Base-by-base conservation (phyloP, 768 basidiomycete species). In the Megacollybia marginata region DNA sequence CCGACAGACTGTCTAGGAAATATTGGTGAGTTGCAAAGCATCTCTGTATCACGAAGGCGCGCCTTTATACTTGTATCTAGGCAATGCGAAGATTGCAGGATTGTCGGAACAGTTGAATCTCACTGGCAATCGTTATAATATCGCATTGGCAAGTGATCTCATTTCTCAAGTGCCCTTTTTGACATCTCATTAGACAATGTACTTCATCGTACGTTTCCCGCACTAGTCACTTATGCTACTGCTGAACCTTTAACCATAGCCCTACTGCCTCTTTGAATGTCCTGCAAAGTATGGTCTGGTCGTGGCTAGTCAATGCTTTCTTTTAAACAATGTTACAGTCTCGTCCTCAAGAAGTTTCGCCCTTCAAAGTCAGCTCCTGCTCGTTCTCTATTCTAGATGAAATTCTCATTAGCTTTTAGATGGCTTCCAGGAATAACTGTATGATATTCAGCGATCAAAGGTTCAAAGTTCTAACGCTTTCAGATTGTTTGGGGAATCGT, bases 381-480 rank as follows among this genome's bases (percentile, higher is more conserved):
- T 3, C 23, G 23, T 28, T 28, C 23, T 6, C 23, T 6, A 28
- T 28, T 28, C 23, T 28, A 28, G 23, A 28, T 28, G 23, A 28
- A 28, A 28, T 28, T 28, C 23, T 48, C 43, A 10, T 44, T 13
- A 44, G 47, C 48, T 60, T 44, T 5, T 43, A 73, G 75, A 60
- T 87, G 83, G 82, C 69, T 87, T 20, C 81, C 85, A 1, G 75
- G 74, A 12, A 82, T 87, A 43, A 80, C 79, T 52, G 82, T 82
- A 55, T 53, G 70, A 60, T 23, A 18, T 23, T 33, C 13, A 18
- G 32, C 10, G 43, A 28, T 28, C 23, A 28, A 28, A 28, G 23
- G 23, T 6, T 28, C 23, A 3, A 28, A 28, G 23, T 28, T 28
- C 7, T 20, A 34, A 1, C 16, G 48, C 16, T 15, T 36, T 35